Evolutionary conservation across 345 rosid species (phyloP).

Genomic region (Eutrema heterophyllum): DNA sequence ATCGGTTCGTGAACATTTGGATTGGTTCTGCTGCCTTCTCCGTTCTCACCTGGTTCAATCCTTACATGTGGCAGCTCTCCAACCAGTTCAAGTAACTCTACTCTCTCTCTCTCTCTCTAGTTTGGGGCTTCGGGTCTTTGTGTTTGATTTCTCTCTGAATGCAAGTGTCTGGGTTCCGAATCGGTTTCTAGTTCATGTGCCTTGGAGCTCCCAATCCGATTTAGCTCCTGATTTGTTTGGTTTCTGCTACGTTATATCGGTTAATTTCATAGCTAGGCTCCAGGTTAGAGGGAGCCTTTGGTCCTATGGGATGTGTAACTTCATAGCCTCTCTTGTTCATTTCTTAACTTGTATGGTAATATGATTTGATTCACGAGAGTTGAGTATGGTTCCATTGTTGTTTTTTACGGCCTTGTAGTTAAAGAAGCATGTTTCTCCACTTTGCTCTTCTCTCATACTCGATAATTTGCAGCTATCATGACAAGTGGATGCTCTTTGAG

Average conservation of each 20-base stretch:
- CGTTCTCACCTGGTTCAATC: slow-evolving; percentile 53
- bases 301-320: not conserved
- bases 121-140: not conserved
- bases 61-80: slow-evolving; percentile 81
- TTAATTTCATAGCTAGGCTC: not conserved
- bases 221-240: not conserved
- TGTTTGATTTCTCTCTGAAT: not conserved
- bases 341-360: not conserved
- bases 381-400: not conserved
- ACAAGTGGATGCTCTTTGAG: slow-evolving; percentile 79
- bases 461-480: slow-evolving; percentile 71
- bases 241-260: not conserved
- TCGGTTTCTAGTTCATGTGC: not conserved
- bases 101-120: not conserved
- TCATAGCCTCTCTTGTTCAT: not conserved
- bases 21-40: slow-evolving; percentile 76
- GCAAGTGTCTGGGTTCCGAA: slow-evolving; percentile 4
- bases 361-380: not conserved
- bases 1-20: slow-evolving; percentile 77
- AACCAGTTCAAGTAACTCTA: slow-evolving; percentile 59
- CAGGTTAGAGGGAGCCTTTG: not conserved
- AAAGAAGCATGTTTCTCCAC: not conserved
- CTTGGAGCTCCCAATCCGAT: not conserved
- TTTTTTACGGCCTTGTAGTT: not conserved
- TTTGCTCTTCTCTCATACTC: not conserved